These are phyloP conservation scores for Phtheirospermum japonicum DNA, from an alignment of 257 asterid species.

Conservation along the genomic window DNA sequence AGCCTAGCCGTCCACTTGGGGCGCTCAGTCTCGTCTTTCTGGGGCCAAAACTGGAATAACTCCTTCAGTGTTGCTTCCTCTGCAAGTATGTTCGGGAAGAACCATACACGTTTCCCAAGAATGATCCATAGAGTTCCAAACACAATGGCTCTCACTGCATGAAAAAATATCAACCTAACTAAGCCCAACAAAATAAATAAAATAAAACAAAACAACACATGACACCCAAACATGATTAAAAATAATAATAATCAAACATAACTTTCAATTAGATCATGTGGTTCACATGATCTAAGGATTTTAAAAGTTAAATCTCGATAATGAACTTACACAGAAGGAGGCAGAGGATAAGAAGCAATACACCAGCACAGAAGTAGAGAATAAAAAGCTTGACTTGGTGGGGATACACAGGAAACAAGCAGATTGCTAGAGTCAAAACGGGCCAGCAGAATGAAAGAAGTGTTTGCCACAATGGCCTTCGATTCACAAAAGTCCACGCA, in stretches of 20 bases:
- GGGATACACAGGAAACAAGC: constrained; percentile 98
- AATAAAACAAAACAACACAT: background rate
- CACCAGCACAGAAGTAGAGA: constrained; percentile 92
- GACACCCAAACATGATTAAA: background rate
- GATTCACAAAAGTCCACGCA: constrained; percentile 91
- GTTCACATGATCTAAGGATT: constrained; percentile 5
- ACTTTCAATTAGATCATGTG: background rate
- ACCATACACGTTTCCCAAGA: constrained; percentile 91
- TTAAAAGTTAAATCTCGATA: constrained; percentile 9
- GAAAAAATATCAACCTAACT: constrained; percentile 5
- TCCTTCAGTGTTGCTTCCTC: constrained; percentile 98
- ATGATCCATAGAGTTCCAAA: constrained; percentile 78
- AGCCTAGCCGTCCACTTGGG: constrained; percentile 98
- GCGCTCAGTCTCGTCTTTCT: constrained; percentile 85
- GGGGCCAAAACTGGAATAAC: constrained; percentile 97
- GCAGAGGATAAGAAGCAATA: constrained; percentile 85
- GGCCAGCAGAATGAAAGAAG: constrained; percentile 99
- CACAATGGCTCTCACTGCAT: constrained; percentile 79
- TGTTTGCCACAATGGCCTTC: constrained; percentile 96
- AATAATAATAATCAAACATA: no score
- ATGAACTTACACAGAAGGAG: constrained; percentile 67
- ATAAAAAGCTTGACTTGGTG: constrained; percentile 84
- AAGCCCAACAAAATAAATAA: constrained; percentile 4
- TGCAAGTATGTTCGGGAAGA: constrained; percentile 97
- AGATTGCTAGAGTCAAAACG: constrained; percentile 88